Evolutionary conservation across 257 asterid genomes (phyloP).

Genomic region (Salvia miltiorrhiza): DNA sequence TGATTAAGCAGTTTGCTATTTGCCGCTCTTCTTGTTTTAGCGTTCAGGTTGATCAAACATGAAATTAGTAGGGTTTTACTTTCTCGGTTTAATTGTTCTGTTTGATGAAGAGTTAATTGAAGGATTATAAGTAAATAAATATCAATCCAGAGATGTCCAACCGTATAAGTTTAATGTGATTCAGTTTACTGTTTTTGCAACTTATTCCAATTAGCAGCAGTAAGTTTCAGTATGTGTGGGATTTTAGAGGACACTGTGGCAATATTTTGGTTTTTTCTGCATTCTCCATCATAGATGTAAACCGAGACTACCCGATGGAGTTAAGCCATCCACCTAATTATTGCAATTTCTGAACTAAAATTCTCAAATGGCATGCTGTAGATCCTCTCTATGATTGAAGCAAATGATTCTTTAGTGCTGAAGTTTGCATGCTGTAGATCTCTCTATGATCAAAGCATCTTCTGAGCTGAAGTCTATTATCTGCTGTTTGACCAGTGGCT

Average conservation of each 20-base stretch:
- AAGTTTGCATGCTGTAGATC: too few species aligned
- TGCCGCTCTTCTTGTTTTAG: slow-evolving; percentile 12
- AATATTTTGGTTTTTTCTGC: not conserved
- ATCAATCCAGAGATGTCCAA: not conserved
- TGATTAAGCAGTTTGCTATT: not conserved
- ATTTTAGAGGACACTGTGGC: not conserved
- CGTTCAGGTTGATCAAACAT: not conserved
- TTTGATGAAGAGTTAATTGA: not conserved
- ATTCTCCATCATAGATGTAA: not conserved
- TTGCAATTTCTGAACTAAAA: not conserved
- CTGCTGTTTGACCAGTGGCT: not conserved
- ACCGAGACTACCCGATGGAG: not conserved
- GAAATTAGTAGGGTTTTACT: slow-evolving; percentile 2
- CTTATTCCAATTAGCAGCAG: not conserved
- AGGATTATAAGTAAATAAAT: not conserved
- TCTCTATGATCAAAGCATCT: too few species aligned
- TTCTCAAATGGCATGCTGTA: not conserved
- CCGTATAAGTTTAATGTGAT: not conserved
- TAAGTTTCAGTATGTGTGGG: not conserved
- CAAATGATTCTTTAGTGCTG: not conserved
- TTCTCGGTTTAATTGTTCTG: slow-evolving; percentile 5
- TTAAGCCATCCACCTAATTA: not conserved
- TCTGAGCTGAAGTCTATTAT: too few species aligned
- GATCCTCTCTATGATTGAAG: slow-evolving; percentile 2
- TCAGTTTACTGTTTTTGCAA: not conserved